Evolutionary conservation across 495 filamentous ascomycete species (phyloP).

Genomic region (Neurospora africana): DNA sequence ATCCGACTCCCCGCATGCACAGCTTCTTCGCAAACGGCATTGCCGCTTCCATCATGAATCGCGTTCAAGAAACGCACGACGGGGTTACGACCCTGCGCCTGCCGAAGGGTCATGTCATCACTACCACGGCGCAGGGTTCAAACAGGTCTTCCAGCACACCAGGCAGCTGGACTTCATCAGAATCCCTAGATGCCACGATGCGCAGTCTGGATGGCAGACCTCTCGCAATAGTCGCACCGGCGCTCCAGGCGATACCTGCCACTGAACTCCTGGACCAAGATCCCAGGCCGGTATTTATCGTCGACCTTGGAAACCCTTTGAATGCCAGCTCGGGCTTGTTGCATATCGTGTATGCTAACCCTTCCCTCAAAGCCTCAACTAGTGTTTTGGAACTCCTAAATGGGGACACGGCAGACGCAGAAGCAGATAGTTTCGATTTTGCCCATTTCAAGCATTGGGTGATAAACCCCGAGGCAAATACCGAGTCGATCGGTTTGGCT

Average conservation of each 20-base stretch:
- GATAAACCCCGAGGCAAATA: slow-evolving; percentile 36
- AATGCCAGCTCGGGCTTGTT: slow-evolving; percentile 43
- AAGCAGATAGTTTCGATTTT: slow-evolving; percentile 28
- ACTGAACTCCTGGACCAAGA: slow-evolving; percentile 58
- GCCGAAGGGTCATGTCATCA: slow-evolving; percentile 45
- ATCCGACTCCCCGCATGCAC: slow-evolving; percentile 33
- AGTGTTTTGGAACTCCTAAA: slow-evolving; percentile 40
- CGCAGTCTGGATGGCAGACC: slow-evolving; percentile 35
- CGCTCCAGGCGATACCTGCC: slow-evolving; percentile 48
- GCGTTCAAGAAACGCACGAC: slow-evolving; percentile 36
- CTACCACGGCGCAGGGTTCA: slow-evolving; percentile 27
- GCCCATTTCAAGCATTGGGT: slow-evolving; percentile 54
- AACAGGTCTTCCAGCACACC: slow-evolving; percentile 39
- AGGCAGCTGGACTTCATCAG: slow-evolving; percentile 34
- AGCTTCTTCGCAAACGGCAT: slow-evolving; percentile 45
- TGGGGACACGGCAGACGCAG: slow-evolving; percentile 28
- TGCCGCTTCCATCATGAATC: slow-evolving; percentile 49
- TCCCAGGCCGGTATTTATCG: slow-evolving; percentile 55
- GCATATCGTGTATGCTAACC: slow-evolving; percentile 49
- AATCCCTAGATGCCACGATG: slow-evolving; percentile 19
- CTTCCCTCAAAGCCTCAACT: slow-evolving; percentile 39
- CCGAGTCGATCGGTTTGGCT: slow-evolving; percentile 34
- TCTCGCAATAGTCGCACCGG: slow-evolving; percentile 28
- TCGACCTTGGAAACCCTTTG: slow-evolving; percentile 47
- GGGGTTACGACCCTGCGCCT: slow-evolving; percentile 55